Conservation (phyloP, 805 yeast species). For the Dipodascus geniculatus region DNA sequence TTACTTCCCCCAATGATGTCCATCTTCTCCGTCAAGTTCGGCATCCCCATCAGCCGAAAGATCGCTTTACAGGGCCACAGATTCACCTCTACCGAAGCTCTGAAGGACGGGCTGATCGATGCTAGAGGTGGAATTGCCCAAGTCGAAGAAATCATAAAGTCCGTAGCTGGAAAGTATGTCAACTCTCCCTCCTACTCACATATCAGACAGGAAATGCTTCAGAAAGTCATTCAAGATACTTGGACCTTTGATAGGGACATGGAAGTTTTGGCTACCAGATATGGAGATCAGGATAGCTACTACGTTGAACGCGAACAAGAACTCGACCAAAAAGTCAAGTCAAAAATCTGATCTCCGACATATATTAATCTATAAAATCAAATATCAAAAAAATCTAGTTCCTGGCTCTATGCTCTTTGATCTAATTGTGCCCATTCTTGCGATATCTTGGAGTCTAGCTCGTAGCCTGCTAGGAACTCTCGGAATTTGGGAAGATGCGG, state of each 20-base stretch:
- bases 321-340: conserved; percentile 5
- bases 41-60: conserved; percentile 21
- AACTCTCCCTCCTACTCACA: conserved; percentile 23
- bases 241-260: conserved; percentile 9
- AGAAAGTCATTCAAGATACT: conserved; percentile 19
- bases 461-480: not conserved
- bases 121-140: conserved; percentile 25
- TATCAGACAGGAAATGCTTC: conserved; percentile 20
- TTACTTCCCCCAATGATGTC: conserved; percentile 26
- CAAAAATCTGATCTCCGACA: not conserved
- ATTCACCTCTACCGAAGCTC: conserved; percentile 22
- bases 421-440: conserved; percentile 13
- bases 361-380: no score
- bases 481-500: not conserved
- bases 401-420: conserved; percentile 14
- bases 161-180: conserved; percentile 11
- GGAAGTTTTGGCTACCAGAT: not conserved
- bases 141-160: conserved; percentile 20
- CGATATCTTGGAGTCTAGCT: not conserved
- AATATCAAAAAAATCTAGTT: conserved; percentile 8
- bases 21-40: conserved; percentile 23
- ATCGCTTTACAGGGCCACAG: conserved; percentile 26
- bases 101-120: conserved; percentile 22
- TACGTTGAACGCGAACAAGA: conserved; percentile 5
- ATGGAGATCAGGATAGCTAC: conserved; percentile 11